Conservation (phyloP, 257 asterid genomes). For the Cynanchum wilfordii region DNA sequence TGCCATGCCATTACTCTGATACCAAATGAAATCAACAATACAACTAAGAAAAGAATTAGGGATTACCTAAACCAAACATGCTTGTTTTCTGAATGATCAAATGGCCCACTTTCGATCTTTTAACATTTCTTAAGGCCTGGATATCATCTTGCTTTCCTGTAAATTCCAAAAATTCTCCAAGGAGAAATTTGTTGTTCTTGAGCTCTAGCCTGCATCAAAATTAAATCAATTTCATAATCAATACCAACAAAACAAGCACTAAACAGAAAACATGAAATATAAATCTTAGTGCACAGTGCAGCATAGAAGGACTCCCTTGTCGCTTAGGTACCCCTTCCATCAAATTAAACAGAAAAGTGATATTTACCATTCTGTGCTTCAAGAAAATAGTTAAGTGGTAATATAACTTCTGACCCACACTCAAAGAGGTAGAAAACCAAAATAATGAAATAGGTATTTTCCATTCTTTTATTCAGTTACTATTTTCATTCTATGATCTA, state of each 20-base stretch:
- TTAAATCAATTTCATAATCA: conserved; percentile 5
- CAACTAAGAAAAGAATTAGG: not conserved
- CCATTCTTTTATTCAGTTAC: not conserved
- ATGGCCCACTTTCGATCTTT: conserved; percentile 79
- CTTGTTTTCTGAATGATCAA: conserved; percentile 77
- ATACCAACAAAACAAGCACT: not conserved
- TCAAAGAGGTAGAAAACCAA: not conserved
- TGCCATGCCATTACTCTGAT: not conserved
- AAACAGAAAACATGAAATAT: not conserved
- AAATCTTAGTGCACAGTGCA: not conserved
- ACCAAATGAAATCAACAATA: not conserved
- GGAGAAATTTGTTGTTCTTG: conserved; percentile 59
- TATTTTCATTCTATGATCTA: not conserved
- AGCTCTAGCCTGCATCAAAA: conserved; percentile 67
- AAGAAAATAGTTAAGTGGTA: not conserved
- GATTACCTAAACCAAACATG: conserved; percentile 89
- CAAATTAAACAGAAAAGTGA: not conserved
- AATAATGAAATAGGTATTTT: not conserved
- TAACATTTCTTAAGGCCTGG: conserved; percentile 52
- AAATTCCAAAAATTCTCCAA: conserved; percentile 87
- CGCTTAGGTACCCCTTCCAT: not conserved
- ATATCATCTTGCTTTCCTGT: conserved; percentile 86
- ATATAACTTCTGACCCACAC: not conserved
- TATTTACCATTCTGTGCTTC: not conserved
- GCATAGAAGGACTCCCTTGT: not conserved